phyloP scores from a whole-genome alignment of 139 green algal species.

The Eudorina sp. region DNA sequence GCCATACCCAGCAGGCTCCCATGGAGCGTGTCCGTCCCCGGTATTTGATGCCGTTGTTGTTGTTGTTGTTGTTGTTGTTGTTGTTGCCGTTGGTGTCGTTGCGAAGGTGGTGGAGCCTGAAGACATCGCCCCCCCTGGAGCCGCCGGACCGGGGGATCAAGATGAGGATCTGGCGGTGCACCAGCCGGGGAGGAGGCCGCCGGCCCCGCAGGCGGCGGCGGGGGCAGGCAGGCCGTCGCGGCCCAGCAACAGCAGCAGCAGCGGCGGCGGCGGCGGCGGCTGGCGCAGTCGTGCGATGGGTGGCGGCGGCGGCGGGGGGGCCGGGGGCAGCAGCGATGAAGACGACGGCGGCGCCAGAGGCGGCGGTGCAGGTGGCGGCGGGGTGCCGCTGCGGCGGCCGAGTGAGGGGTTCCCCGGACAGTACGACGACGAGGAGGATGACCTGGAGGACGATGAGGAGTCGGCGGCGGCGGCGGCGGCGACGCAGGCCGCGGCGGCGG shows the following conservation, averaged over 20 bases:
- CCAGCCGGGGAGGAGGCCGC: no score
- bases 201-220: no score
- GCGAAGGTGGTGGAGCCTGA: conserved; percentile 44
- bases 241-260: not conserved
- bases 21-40: no score
- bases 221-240: not conserved
- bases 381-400: not conserved
- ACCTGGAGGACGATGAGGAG: not conserved
- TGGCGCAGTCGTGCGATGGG: no score
- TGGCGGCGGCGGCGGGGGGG: not conserved
- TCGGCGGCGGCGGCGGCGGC: not conserved
- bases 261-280: not conserved
- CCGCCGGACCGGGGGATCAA: not conserved
- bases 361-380: not conserved
- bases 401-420: not conserved
- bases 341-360: not conserved
- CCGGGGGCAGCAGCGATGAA: not conserved
- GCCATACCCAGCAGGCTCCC: no score
- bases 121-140: conserved; percentile 52
- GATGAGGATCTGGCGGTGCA: not conserved
- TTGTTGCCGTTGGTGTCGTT: no score
- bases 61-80: no score
- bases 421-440: conserved; percentile 5
- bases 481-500: not conserved
- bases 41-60: no score